phyloP scores from a whole-genome alignment of 495 filamentous ascomycete genomes.

The Xanthoparmelia taractica region DNA sequence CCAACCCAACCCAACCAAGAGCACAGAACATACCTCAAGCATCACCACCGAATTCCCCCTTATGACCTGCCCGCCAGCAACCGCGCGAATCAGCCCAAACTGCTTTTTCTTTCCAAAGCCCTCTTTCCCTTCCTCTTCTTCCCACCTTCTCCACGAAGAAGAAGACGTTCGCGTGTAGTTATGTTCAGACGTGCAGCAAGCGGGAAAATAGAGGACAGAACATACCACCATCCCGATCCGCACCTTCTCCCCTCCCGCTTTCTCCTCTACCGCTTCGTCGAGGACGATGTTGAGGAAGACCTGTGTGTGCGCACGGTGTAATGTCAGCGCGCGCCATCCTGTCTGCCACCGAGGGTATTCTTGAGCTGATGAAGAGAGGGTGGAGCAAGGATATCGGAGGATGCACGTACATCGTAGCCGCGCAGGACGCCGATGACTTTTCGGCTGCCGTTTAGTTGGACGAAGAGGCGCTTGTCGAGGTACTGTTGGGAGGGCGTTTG shows the following conservation, averaged over 20 bases:
- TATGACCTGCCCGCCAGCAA: conserved; percentile 66
- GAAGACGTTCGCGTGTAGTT: too few relatives aligned
- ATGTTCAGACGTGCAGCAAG: too few relatives aligned
- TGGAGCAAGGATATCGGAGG: background rate
- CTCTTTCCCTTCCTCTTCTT: too few relatives aligned
- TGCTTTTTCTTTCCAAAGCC: too few relatives aligned
- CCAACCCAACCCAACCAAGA: too few relatives aligned
- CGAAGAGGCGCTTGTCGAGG: conserved; percentile 97
- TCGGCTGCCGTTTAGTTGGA: conserved; percentile 93
- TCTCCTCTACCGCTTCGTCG: conserved; percentile 96
- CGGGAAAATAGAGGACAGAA: conserved; percentile 17
- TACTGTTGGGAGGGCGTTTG: conserved; percentile 52
- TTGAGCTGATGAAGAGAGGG: too few relatives aligned
- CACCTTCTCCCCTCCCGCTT: conserved; percentile 82
- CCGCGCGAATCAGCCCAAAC: background rate
- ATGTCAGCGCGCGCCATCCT: too few relatives aligned
- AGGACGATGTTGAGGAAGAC: conserved; percentile 98
- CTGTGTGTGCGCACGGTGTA: conserved; percentile 38
- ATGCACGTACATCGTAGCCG: conserved; percentile 84
- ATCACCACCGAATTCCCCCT: conserved; percentile 94
- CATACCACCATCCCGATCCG: conserved; percentile 88
- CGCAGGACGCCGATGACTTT: conserved; percentile 92
- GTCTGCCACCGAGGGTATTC: too few relatives aligned
- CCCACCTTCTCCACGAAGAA: background rate
- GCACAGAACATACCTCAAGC: conserved; percentile 61